Conservation (phyloP, 1,284 basidiomycete genomes). For the Ustilago hordei region DNA sequence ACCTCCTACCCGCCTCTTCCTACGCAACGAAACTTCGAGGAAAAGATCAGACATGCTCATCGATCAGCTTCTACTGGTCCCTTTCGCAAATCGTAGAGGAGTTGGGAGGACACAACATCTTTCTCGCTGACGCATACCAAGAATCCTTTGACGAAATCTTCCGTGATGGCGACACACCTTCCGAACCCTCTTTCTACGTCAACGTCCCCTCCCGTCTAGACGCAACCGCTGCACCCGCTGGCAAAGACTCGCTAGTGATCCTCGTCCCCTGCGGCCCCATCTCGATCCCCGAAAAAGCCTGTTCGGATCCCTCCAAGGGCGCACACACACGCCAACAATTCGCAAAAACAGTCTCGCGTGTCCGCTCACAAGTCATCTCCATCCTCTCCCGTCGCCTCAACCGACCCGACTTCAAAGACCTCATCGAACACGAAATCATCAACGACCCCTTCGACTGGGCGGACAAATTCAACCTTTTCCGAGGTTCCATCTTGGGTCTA, state of each 20-base stretch:
- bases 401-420: constrained; percentile 50
- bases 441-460: constrained; percentile 70
- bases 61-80: constrained; percentile 74
- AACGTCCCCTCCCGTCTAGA: constrained; percentile 72
- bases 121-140: constrained; percentile 71
- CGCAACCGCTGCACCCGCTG: constrained; percentile 68
- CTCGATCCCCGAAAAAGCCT: constrained; percentile 47
- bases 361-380: constrained; percentile 57
- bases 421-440: constrained; percentile 59
- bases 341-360: constrained; percentile 34
- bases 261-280: constrained; percentile 70
- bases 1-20: constrained; percentile 70
- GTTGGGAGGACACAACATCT: constrained; percentile 72
- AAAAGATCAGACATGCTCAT: constrained; percentile 72
- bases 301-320: constrained; percentile 40
- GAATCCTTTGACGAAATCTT: constrained; percentile 74
- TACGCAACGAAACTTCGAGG: constrained; percentile 63
- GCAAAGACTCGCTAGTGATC: constrained; percentile 70
- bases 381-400: constrained; percentile 55
- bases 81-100: constrained; percentile 71
- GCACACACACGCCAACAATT: constrained; percentile 54
- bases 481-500: constrained; percentile 70
- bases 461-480: constrained; percentile 70
- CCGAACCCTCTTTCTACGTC: constrained; percentile 74
- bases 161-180: constrained; percentile 71